phyloP scores from a whole-genome alignment of 2,329 filamentous ascomycete genomes.

The Pseudocercospora eumusae region DNA sequence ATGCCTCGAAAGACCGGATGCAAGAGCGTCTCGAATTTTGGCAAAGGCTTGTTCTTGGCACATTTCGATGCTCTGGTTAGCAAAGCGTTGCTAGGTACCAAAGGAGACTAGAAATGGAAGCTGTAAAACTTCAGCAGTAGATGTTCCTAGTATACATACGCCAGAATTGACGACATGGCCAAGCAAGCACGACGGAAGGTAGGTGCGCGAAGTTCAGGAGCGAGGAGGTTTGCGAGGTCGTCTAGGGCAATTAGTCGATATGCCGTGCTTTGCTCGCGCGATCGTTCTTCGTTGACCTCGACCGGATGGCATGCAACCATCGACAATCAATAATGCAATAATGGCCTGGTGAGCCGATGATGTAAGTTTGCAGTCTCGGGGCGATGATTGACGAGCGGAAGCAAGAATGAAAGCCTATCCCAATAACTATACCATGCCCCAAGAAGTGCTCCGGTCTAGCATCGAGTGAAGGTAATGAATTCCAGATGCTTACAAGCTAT shows the following conservation, averaged over 20 bases:
- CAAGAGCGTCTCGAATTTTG: background rate
- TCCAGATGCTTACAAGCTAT: background rate
- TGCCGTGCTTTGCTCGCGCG: background rate
- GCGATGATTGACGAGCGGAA: constrained; percentile 5
- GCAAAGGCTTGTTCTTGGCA: background rate
- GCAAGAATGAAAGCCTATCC: background rate
- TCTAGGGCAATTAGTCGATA: background rate
- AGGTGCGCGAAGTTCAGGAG: background rate
- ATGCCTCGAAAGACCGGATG: background rate
- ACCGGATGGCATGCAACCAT: background rate
- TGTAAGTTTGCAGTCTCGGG: background rate
- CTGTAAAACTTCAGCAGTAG: background rate
- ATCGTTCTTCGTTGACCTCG: background rate
- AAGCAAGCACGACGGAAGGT: background rate
- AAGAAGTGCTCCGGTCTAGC: background rate
- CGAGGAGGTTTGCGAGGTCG: too few species aligned
- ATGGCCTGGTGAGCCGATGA: background rate
- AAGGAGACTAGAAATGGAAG: background rate
- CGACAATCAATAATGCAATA: too few species aligned
- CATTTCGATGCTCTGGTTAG: background rate
- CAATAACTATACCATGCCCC: background rate
- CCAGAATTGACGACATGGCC: background rate
- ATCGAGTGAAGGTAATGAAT: background rate
- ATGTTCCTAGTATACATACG: background rate
- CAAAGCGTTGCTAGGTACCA: background rate